These are phyloP conservation scores for Chaetomiaceae sp. DNA, from an alignment of 2,329 filamentous ascomycete genomes.

Conservation along the genomic window DNA sequence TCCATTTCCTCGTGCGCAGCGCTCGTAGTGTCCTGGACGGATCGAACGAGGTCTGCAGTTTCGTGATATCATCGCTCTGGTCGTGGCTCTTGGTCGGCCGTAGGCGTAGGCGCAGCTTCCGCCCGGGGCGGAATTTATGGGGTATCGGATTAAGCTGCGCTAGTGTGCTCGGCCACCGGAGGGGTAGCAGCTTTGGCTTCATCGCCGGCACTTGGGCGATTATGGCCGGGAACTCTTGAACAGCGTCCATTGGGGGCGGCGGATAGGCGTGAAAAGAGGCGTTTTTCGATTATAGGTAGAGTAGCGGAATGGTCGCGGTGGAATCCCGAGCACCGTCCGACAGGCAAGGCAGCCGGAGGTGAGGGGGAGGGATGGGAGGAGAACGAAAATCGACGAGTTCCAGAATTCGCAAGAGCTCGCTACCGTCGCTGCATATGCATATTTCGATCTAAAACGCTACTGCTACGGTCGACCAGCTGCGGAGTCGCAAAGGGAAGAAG, in stretches of 20 bases:
- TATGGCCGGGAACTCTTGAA: slow-evolving; percentile 14
- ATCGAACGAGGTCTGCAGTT: slow-evolving; percentile 77
- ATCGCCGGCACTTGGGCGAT: slow-evolving; percentile 24
- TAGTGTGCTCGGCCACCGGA: slow-evolving; percentile 25
- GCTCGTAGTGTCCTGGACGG: slow-evolving; percentile 71
- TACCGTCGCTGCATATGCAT: slow-evolving; percentile 25
- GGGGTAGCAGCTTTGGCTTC: slow-evolving; percentile 29
- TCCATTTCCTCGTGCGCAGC: slow-evolving; percentile 75
- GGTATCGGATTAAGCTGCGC: slow-evolving; percentile 33
- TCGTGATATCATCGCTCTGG: slow-evolving; percentile 58
- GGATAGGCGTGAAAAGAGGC: not conserved
- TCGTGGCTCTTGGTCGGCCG: slow-evolving; percentile 16
- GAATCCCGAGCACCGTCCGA: not conserved
- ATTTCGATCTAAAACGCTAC: slow-evolving; percentile 2
- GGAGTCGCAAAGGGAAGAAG: not conserved
- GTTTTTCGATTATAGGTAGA: not conserved
- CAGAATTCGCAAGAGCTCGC: slow-evolving; percentile 4
- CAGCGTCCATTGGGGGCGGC: slow-evolving; percentile 7
- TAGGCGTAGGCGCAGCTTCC: slow-evolving; percentile 25
- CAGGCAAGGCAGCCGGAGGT: slow-evolving; percentile 2
- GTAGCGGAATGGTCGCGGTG: not conserved
- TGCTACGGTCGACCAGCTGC: not conserved
- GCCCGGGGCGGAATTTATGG: slow-evolving; percentile 29
- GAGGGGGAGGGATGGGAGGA: not conserved
- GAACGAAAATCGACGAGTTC: not conserved